These are phyloP conservation scores for Fragosphaeria purpurea DNA, from an alignment of 2,329 filamentous ascomycete species.

Conservation along the genomic window DNA sequence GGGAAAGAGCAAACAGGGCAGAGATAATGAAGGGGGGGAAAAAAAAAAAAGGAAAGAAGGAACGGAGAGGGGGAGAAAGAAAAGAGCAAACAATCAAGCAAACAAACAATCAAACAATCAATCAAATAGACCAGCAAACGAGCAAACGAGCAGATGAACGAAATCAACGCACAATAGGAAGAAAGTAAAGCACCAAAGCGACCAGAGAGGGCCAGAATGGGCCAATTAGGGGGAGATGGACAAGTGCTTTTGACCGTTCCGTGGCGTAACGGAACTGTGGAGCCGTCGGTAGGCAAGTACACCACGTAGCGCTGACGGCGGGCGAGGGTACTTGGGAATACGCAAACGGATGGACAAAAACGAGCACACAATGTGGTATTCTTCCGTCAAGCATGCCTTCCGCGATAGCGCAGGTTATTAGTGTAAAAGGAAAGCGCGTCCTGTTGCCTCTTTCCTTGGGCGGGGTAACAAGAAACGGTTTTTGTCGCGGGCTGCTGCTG, in stretches of 20 bases:
- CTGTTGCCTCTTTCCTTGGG: too few relatives aligned
- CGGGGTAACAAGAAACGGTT: too few relatives aligned
- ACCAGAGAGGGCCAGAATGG: too few relatives aligned
- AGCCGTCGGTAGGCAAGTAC: background rate
- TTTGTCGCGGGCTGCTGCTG: too few relatives aligned
- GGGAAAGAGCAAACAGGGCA: background rate
- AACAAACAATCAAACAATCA: background rate
- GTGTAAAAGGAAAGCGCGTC: too few relatives aligned
- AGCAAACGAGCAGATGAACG: background rate
- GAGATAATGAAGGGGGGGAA: background rate
- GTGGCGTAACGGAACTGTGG: slow-evolving; percentile 13
- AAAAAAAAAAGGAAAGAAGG: background rate
- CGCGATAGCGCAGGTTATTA: too few relatives aligned
- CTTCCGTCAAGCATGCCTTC: too few relatives aligned
- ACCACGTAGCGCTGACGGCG: background rate
- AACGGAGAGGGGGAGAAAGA: background rate
- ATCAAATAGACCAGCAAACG: background rate
- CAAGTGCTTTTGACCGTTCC: background rate
- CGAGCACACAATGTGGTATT: background rate
- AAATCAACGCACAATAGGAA: background rate
- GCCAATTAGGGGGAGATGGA: background rate
- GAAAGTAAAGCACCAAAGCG: background rate
- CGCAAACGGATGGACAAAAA: background rate
- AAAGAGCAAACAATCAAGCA: background rate
- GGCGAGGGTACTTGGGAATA: background rate